A percentile compares a stretch with the other conserved stretches of the same genome.
These are phyloP conservation scores for Didymella segeticola DNA, from an alignment of 2,329 filamentous ascomycete genomes.

Conservation along the genomic window DNA sequence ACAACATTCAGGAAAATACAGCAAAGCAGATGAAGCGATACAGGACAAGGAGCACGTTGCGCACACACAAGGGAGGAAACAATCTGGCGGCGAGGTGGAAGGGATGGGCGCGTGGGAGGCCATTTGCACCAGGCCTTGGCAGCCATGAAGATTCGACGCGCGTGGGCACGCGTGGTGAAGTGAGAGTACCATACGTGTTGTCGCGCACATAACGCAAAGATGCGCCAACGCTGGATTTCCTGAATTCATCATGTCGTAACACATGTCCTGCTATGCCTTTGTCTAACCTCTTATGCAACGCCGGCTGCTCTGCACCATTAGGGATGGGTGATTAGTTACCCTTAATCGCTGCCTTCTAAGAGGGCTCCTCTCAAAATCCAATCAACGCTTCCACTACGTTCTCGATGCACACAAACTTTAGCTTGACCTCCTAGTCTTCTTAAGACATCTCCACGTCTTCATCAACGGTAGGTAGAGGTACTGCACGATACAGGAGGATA, in stretches of 20 bases:
- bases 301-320: conserved; percentile 29
- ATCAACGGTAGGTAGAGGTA: conserved; percentile 68
- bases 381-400: too few relatives aligned
- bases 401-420: too few relatives aligned
- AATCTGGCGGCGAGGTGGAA: neutral
- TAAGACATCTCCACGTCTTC: conserved; percentile 51
- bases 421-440: too few relatives aligned
- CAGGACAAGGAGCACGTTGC: conserved; percentile 2
- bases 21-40: conserved; percentile 8
- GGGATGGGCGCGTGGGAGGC: neutral
- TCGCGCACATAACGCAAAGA: neutral
- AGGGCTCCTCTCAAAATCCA: neutral
- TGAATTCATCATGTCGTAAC: conserved; percentile 29
- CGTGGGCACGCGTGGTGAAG: conserved; percentile 26
- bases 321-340: neutral
- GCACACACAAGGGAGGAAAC: neutral
- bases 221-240: conserved; percentile 8
- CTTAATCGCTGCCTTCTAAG: neutral
- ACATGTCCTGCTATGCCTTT: conserved; percentile 26
- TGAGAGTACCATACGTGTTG: conserved; percentile 16
- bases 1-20: too few relatives aligned
- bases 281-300: conserved; percentile 40
- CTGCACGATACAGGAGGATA: conserved; percentile 78
- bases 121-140: conserved; percentile 8
- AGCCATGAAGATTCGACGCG: conserved; percentile 18